Evolutionary conservation across 805 yeast species (phyloP).

Genomic region (Pichia cabralensis): DNA sequence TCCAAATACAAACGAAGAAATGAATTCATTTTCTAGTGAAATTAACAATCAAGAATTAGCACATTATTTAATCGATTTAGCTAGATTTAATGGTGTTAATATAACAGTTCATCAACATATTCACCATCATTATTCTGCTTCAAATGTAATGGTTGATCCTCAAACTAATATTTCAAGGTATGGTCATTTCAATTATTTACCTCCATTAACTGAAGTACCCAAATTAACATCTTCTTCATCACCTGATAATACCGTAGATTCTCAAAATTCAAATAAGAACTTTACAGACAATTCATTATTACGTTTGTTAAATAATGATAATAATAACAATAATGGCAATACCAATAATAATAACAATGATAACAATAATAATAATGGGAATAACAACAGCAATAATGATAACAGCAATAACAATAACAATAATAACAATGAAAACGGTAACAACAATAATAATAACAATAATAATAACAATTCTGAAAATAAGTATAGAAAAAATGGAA

Average conservation of each 20-base stretch:
- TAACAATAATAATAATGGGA: conserved; percentile 2
- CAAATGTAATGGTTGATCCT: conserved; percentile 29
- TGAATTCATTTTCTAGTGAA: conserved; percentile 35
- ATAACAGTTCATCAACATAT: conserved; percentile 79
- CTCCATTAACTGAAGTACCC: conserved; percentile 63
- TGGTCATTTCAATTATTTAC: conserved; percentile 66
- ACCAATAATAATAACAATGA: conserved; percentile 1
- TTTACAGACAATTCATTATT: conserved; percentile 32
- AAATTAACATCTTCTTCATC: conserved; percentile 53
- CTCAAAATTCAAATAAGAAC: conserved; percentile 13
- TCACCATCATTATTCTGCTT: conserved; percentile 58
- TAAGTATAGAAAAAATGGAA: not conserved
- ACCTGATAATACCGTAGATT: conserved; percentile 25
- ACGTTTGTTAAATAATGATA: conserved; percentile 32
- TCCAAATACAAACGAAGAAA: conserved; percentile 32
- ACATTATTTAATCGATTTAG: conserved; percentile 47
- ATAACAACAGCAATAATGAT: conserved; percentile 3
- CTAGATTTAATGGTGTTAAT: conserved; percentile 44
- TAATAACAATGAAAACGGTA: conserved; percentile 5
- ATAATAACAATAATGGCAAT: conserved; percentile 4
- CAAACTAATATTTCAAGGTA: conserved; percentile 47
- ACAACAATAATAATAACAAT: not conserved
- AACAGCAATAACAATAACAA: conserved; percentile 22
- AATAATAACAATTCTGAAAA: conserved; percentile 3
- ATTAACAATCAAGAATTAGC: conserved; percentile 47